Evolutionary conservation across 352 stramenopile species (phyloP).

Genomic region (Thalassiosira exigua): DNA sequence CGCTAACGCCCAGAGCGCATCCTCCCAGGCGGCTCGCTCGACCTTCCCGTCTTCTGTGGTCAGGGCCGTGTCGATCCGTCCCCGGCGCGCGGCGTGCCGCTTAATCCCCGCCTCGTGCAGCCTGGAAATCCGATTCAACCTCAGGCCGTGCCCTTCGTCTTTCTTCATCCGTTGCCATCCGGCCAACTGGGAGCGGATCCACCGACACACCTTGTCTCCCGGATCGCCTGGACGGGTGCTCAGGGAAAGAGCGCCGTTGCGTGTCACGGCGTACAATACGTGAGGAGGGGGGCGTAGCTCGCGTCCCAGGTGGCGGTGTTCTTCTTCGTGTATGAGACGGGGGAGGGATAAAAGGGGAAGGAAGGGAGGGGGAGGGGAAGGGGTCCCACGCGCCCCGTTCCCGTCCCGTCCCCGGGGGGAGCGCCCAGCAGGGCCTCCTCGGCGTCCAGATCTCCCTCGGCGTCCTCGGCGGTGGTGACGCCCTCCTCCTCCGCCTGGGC

Average conservation of each 20-base stretch:
- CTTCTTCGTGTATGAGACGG: background rate
- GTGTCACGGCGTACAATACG: background rate
- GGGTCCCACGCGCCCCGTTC: too few relatives aligned
- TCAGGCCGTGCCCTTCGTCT: conserved; percentile 29
- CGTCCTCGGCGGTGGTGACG: too few relatives aligned
- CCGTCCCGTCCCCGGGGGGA: too few relatives aligned
- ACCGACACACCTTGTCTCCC: background rate
- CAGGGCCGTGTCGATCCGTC: too few relatives aligned
- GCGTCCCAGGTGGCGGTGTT: conserved; percentile 22
- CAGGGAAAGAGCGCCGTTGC: conserved; percentile 7
- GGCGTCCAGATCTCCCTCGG: too few relatives aligned
- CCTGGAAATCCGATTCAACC: conserved; percentile 17
- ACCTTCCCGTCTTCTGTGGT: too few relatives aligned
- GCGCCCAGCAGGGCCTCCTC: too few relatives aligned
- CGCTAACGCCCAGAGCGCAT: too few relatives aligned
- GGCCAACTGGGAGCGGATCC: conserved; percentile 16
- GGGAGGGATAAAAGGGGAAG: conserved; percentile 34
- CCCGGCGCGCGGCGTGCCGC: too few relatives aligned
- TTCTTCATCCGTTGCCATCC: conserved; percentile 27
- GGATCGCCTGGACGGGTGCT: background rate
- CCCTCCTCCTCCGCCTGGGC: too few relatives aligned
- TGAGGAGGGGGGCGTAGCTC: background rate
- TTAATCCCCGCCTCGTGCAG: conserved; percentile 7
- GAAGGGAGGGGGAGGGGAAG: conserved; percentile 19
- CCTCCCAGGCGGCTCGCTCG: too few relatives aligned